Percentiles rank a stretch among this genome's conserved stretches.
Evolutionary conservation across 108 stramenopile species (phyloP).

Genomic region (Licmophora abbreviata): DNA sequence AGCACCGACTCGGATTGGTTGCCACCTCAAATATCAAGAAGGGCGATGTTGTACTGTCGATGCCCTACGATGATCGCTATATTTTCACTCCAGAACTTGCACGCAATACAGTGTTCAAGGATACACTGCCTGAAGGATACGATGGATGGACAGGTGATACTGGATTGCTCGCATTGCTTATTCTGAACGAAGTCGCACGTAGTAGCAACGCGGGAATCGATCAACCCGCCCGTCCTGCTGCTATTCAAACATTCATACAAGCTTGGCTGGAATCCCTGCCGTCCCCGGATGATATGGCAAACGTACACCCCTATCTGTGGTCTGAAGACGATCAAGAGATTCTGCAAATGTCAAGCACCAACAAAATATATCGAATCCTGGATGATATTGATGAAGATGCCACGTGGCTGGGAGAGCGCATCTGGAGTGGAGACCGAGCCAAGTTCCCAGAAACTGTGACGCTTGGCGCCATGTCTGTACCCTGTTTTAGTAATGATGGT

Average conservation of each 20-base stretch:
- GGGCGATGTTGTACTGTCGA: constrained; percentile 34
- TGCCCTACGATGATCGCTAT: constrained; percentile 51
- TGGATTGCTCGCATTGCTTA: constrained; percentile 58
- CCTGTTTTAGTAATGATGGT: constrained; percentile 55
- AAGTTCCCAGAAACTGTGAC: constrained; percentile 44
- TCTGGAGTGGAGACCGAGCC: constrained; percentile 45
- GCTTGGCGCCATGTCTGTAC: constrained; percentile 21
- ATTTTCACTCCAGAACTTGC: constrained; percentile 44
- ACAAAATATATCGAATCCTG: constrained; percentile 66
- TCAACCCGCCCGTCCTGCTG: constrained; percentile 24
- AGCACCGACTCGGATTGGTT: constrained; percentile 53
- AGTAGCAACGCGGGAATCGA: constrained; percentile 16
- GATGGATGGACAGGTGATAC: constrained; percentile 85
- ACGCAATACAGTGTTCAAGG: constrained; percentile 38
- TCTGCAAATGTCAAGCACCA: constrained; percentile 64
- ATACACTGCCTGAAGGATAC: constrained; percentile 48
- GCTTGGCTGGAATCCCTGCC: constrained; percentile 61
- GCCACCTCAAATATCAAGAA: constrained; percentile 49
- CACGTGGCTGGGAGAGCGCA: constrained; percentile 50
- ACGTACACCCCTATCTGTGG: constrained; percentile 63
- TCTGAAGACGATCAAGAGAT: constrained; percentile 73
- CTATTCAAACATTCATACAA: constrained; percentile 37
- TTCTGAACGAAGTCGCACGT: constrained; percentile 69
- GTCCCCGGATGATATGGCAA: constrained; percentile 38
- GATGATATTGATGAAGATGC: constrained; percentile 85